A percentile compares a stretch with the other conserved stretches of the same genome.
Evolutionary conservation across 257 asterid species (phyloP).

Genomic region (Solanum ahanhuiri): DNA sequence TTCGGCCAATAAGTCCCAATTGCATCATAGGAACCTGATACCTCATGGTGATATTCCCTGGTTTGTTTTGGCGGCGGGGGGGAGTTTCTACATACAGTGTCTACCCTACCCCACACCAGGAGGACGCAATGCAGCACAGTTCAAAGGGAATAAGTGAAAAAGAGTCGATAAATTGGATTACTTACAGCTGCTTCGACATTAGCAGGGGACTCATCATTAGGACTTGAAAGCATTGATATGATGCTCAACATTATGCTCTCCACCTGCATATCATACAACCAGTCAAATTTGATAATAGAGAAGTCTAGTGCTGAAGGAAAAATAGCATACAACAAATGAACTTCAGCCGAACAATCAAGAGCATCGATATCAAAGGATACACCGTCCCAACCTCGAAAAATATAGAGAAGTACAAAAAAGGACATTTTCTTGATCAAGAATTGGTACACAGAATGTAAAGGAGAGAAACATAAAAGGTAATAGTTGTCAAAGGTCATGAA

Average conservation of each 20-base stretch:
- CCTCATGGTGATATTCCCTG: not conserved
- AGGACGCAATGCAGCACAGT: not conserved
- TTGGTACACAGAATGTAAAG: not conserved
- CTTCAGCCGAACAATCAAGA: not conserved
- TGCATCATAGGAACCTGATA: not conserved
- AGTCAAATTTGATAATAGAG: slow-evolving; percentile 7
- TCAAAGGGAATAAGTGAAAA: not conserved
- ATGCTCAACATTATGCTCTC: slow-evolving; percentile 98
- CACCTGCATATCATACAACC: slow-evolving; percentile 45
- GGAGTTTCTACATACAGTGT: not conserved
- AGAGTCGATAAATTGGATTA: slow-evolving; percentile 1
- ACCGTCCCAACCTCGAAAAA: not conserved
- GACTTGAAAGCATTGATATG: slow-evolving; percentile 98
- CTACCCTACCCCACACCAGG: not conserved
- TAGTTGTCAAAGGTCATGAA: not conserved
- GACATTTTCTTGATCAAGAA: not conserved
- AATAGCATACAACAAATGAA: not conserved
- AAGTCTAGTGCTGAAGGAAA: not conserved
- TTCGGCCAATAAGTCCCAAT: not conserved
- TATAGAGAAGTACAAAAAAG: not conserved
- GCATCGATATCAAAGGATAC: not conserved
- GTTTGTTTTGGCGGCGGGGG: no score
- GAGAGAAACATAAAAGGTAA: not conserved
- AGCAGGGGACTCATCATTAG: slow-evolving; percentile 97
- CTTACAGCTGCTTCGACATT: slow-evolving; percentile 99